Evolutionary conservation across 306 rosid genomes (phyloP).

Genomic region (Hylodesmum podocarpum): DNA sequence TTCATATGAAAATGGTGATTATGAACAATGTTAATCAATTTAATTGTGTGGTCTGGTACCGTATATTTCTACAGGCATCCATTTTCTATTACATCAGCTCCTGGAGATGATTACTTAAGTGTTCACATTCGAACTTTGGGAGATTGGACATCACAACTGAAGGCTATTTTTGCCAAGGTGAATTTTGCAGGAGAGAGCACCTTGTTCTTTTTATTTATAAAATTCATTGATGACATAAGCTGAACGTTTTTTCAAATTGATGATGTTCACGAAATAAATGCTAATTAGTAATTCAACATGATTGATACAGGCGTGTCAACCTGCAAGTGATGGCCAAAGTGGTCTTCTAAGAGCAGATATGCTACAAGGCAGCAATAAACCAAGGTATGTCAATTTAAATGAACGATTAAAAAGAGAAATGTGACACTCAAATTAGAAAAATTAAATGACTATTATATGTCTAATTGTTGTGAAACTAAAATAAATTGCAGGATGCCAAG

Average conservation of each 20-base stretch:
- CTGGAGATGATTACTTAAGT: constrained; percentile 76
- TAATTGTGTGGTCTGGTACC: neutral
- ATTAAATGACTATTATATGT: neutral
- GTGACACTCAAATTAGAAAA: neutral
- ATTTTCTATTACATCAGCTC: constrained; percentile 84
- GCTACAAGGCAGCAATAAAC: constrained; percentile 44
- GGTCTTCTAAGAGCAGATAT: constrained; percentile 79
- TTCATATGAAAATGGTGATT: neutral
- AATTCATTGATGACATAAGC: neutral
- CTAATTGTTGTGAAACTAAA: neutral
- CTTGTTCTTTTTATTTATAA: neutral
- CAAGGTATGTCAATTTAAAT: constrained; percentile 42
- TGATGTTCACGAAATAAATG: constrained; percentile 2
- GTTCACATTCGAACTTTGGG: constrained; percentile 82
- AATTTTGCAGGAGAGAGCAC: neutral
- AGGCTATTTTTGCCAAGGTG: constrained; percentile 74
- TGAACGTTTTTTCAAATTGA: neutral
- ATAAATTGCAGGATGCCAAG: constrained; percentile 66
- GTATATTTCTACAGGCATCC: constrained; percentile 73
- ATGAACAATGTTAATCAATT: neutral
- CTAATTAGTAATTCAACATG: neutral
- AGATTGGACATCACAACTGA: constrained; percentile 86
- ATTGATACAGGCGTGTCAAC: constrained; percentile 72
- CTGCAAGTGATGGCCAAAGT: constrained; percentile 63
- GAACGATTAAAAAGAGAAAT: neutral